These are phyloP conservation scores for Penicillium lagena DNA, from an alignment of 495 filamentous ascomycete species.

Conservation along the genomic window DNA sequence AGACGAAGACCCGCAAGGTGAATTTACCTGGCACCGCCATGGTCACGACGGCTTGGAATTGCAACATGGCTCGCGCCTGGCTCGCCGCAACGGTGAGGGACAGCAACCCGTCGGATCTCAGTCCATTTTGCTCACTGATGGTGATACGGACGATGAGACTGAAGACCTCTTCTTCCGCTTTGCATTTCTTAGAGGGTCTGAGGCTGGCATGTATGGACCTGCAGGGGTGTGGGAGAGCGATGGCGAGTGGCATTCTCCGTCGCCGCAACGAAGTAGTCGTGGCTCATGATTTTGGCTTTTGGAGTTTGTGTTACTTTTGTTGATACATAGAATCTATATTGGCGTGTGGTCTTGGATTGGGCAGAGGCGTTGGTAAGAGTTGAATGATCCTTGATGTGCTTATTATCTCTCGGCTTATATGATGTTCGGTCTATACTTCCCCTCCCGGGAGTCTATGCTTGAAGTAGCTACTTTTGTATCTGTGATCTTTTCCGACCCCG, in stretches of 20 bases:
- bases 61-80: slow-evolving; percentile 11
- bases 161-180: slow-evolving; percentile 77
- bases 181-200: slow-evolving; percentile 66
- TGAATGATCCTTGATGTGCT: too few relatives aligned
- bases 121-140: slow-evolving; percentile 21
- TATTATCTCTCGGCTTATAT: too few relatives aligned
- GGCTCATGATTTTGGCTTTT: background rate
- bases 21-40: slow-evolving; percentile 43
- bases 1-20: slow-evolving; percentile 37
- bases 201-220: slow-evolving; percentile 68
- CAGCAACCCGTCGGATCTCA: slow-evolving; percentile 8
- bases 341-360: too few relatives aligned
- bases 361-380: too few relatives aligned
- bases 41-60: slow-evolving; percentile 37
- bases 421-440: too few relatives aligned
- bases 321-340: too few relatives aligned
- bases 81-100: slow-evolving; percentile 8
- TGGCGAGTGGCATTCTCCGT: slow-evolving; percentile 57
- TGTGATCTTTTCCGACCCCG: too few relatives aligned
- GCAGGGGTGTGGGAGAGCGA: slow-evolving; percentile 70
- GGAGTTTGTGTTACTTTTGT: too few relatives aligned
- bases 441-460: too few relatives aligned
- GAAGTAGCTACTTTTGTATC: too few relatives aligned
- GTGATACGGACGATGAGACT: slow-evolving; percentile 34
- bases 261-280: slow-evolving; percentile 16